Percentiles rank a stretch among this genome's conserved stretches.
Evolutionary conservation across 2,329 filamentous ascomycete species (phyloP).

Genomic region (Huntiella bhutanensis): DNA sequence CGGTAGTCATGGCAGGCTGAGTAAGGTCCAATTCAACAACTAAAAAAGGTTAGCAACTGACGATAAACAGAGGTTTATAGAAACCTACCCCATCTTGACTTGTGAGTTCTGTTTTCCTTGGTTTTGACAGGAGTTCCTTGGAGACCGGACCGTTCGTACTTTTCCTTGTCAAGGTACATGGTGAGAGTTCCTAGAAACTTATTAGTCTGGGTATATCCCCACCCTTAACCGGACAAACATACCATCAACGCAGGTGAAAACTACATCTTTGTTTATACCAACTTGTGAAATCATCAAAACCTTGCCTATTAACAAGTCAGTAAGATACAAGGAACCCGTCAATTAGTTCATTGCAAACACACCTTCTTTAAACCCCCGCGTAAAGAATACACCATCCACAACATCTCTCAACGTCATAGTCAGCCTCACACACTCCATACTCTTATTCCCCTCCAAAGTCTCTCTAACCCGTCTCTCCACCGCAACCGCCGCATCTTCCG

Average conservation of each 20-base stretch:
- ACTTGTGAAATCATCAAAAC: constrained; percentile 72
- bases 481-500: constrained; percentile 38
- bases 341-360: constrained; percentile 12
- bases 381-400: constrained; percentile 58
- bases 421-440: constrained; percentile 43
- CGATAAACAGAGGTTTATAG: not conserved
- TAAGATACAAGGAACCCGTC: not conserved
- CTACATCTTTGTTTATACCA: constrained; percentile 46
- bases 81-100: constrained; percentile 52
- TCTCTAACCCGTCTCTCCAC: constrained; percentile 28
- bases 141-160: constrained; percentile 67
- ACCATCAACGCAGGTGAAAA: constrained; percentile 55
- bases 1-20: constrained; percentile 56
- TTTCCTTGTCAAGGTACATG: constrained; percentile 62
- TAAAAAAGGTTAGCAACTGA: constrained; percentile 22
- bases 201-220: not conserved
- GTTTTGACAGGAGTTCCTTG: constrained; percentile 47
- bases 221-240: constrained; percentile 9
- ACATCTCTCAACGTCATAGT: constrained; percentile 55
- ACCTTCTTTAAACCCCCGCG: constrained; percentile 69
- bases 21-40: constrained; percentile 63
- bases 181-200: constrained; percentile 41
- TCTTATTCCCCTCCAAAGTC: not conserved
- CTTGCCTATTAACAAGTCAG: too few species aligned
- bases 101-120: constrained; percentile 39